These are phyloP conservation scores for Aspergillus oerlinghausenensis DNA, from an alignment of 2,329 filamentous ascomycete species.

Conservation along the genomic window DNA sequence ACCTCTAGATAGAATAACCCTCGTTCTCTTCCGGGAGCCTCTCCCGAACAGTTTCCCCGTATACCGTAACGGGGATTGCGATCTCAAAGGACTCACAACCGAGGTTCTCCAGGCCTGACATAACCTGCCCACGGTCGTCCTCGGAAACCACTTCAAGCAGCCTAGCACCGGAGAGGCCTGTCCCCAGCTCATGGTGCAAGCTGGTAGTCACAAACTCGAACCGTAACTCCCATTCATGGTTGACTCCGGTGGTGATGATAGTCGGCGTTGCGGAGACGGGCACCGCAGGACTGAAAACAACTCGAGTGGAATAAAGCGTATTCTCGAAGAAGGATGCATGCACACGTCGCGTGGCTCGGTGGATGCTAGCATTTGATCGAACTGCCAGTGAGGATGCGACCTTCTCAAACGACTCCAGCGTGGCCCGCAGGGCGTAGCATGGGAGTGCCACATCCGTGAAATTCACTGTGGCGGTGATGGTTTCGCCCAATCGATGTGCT, in stretches of 20 bases:
- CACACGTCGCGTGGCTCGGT: slow-evolving; percentile 77
- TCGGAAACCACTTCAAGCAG: slow-evolving; percentile 74
- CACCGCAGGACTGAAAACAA: slow-evolving; percentile 78
- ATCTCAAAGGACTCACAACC: slow-evolving; percentile 89
- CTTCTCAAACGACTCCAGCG: slow-evolving; percentile 81
- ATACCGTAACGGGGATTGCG: slow-evolving; percentile 76
- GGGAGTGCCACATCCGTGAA: slow-evolving; percentile 72
- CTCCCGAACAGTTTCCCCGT: slow-evolving; percentile 53
- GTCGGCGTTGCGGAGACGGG: slow-evolving; percentile 81
- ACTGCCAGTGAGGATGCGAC: slow-evolving; percentile 77
- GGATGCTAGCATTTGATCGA: slow-evolving; percentile 77
- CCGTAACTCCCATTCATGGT: slow-evolving; percentile 79
- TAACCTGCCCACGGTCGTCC: slow-evolving; percentile 72
- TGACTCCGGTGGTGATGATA: slow-evolving; percentile 85
- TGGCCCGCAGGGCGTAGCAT: slow-evolving; percentile 79
- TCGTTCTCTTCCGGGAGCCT: slow-evolving; percentile 36
- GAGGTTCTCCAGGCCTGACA: slow-evolving; percentile 73
- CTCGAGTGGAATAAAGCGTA: slow-evolving; percentile 71
- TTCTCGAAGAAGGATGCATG: slow-evolving; percentile 76
- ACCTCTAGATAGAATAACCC: slow-evolving; percentile 36
- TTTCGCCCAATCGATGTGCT: slow-evolving; percentile 83
- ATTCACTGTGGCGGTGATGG: slow-evolving; percentile 77
- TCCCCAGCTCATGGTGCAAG: slow-evolving; percentile 33
- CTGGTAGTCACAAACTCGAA: slow-evolving; percentile 88
- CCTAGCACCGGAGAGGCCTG: slow-evolving; percentile 38